Evolutionary conservation across 306 rosid genomes (phyloP), one percentile per base, ranked within the genome.

Genomic region (Inga leiocalycina): DNA sequence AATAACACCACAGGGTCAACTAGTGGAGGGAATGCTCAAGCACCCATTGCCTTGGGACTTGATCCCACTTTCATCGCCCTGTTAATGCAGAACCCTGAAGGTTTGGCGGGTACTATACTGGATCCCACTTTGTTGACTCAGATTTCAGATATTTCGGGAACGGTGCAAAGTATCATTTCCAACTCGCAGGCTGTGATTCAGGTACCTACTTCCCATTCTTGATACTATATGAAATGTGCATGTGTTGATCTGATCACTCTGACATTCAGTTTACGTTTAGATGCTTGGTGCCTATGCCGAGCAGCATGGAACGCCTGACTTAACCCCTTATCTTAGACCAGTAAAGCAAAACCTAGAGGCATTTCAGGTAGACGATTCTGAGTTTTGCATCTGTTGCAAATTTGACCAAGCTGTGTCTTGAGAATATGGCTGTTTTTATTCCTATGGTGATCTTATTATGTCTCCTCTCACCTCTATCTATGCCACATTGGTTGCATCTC

Each of bases 301-400:
- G 86, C 79, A 87, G 81, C 92, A 88, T 32, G 84, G 92, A 82
- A 46, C 88, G 90, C 97, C 94, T 83, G 93, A 88, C 88, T 79
- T 90, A 71, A 92, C 86, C 76, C 82, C 97, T 82, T 85, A 37
- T 69, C 74, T 92, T 30, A 92, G 98, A 85, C 94, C 92, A 69
- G 88, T 94, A 90, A 87, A 92, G 91, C 92, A 94, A 85, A 89
- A 91, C 76, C 98, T 92, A 20, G 98, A 91, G 86, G 89, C 95
- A 80, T 78, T 92, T 86, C 97, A 94, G 98, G 98, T 94, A 86
- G 69, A 39, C 62, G 71, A 41, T 83, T 71, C 68, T 70, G 39
- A 45, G 57, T 79, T 54, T 61, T 75, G 16, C 13, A 49, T 49
- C 71, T 82, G 69, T 74, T 56, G 7, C 27, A 5, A 56, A 20